Percentiles rank a stretch among this genome's conserved stretches.
Evolutionary conservation across 2,329 filamentous ascomycete genomes (phyloP).

Genomic region (Cyanodermella asteris): DNA sequence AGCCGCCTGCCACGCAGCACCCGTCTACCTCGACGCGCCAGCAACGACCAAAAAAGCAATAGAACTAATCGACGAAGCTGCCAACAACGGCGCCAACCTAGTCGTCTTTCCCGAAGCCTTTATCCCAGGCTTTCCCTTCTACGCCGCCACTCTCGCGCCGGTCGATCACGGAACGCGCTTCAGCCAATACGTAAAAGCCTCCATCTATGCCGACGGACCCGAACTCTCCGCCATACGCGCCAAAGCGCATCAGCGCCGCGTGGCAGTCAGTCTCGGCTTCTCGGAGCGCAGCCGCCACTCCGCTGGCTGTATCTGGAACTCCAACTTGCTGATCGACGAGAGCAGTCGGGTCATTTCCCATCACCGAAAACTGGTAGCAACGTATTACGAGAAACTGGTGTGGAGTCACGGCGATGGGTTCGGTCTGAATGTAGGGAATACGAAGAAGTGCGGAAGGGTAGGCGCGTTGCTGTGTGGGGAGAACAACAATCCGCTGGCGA

Average conservation of each 20-base stretch:
- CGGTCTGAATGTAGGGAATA: constrained; percentile 26
- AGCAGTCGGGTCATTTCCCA: constrained; percentile 26
- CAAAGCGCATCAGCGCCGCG: no score
- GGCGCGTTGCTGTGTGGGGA: constrained; percentile 33
- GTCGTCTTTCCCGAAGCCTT: constrained; percentile 33
- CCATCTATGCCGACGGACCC: no score
- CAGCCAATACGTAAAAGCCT: no score
- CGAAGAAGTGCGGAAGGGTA: constrained; percentile 23
- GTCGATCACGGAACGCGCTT: no score
- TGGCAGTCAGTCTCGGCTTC: no score
- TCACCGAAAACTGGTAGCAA: constrained; percentile 32
- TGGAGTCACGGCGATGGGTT: constrained; percentile 31
- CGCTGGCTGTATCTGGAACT: no score
- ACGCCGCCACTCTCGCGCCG: no score
- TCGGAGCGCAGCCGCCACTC: no score
- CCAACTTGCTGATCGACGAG: constrained; percentile 25
- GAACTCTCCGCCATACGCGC: no score
- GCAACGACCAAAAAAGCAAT: constrained; percentile 34
- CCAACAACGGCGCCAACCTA: constrained; percentile 29
- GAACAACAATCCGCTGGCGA: constrained; percentile 34
- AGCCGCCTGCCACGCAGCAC: constrained; percentile 35
- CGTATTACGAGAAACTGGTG: constrained; percentile 34
- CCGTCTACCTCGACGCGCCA: constrained; percentile 36
- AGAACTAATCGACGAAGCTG: constrained; percentile 33
- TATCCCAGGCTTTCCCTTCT: constrained; percentile 35